phyloP scores from a whole-genome alignment of 805 yeast species.

The Yamadazyma akitaensis region DNA sequence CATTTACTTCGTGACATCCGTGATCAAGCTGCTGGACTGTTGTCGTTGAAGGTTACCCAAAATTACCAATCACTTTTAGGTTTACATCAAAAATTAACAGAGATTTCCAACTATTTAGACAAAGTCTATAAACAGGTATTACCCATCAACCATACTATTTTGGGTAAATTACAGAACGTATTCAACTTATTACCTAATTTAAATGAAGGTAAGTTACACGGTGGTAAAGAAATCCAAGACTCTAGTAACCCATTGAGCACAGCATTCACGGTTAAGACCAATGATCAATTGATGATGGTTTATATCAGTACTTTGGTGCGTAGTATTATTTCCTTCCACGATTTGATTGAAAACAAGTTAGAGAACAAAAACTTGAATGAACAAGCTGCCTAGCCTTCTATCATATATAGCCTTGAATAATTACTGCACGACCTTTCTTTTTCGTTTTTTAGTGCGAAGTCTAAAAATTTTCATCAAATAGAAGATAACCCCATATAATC shows the following conservation, averaged over 20 bases:
- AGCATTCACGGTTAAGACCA: conserved; percentile 89
- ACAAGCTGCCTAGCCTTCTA: conserved; percentile 13
- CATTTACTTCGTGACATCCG: conserved; percentile 91
- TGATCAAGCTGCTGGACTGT: conserved; percentile 93
- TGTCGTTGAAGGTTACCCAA: conserved; percentile 82
- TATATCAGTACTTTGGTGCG: conserved; percentile 87
- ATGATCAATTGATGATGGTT: conserved; percentile 92
- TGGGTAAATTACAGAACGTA: conserved; percentile 91
- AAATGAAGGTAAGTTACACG: conserved; percentile 21
- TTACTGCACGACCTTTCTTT: neutral
- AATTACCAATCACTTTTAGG: conserved; percentile 88
- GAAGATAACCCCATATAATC: conserved; percentile 1
- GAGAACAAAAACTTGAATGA: conserved; percentile 60
- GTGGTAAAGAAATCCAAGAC: conserved; percentile 14
- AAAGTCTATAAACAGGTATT: conserved; percentile 67
- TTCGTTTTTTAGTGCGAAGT: conserved; percentile 6
- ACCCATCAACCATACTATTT: conserved; percentile 85
- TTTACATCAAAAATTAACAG: conserved; percentile 71
- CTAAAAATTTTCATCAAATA: conserved; percentile 7
- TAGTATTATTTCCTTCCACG: conserved; percentile 94
- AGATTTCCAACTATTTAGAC: conserved; percentile 72
- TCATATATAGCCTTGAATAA: neutral
- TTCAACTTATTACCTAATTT: conserved; percentile 90
- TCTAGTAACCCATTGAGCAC: conserved; percentile 57
- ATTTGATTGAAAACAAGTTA: conserved; percentile 92